Conservation (phyloP, 805 yeast genomes). For the Kuraishia molischiana region DNA sequence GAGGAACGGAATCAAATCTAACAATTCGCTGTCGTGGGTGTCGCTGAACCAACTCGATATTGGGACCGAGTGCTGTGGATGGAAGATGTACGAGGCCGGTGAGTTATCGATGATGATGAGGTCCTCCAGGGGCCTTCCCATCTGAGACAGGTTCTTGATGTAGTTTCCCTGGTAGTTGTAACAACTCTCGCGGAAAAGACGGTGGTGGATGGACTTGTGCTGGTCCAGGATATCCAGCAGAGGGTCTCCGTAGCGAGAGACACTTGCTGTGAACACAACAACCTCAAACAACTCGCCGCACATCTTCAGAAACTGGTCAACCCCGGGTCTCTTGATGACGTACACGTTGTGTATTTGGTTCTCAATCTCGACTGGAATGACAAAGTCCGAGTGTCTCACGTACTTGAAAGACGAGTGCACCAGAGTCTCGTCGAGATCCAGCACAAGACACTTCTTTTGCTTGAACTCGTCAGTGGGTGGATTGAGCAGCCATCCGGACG, state of each 20-base stretch:
- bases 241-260: conserved; percentile 93
- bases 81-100: conserved; percentile 96
- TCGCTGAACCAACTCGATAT: conserved; percentile 98
- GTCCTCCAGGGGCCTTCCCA: conserved; percentile 85
- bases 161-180: conserved; percentile 90
- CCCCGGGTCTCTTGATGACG: conserved; percentile 96
- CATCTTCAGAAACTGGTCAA: conserved; percentile 77
- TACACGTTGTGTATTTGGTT: conserved; percentile 88
- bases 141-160: conserved; percentile 85
- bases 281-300: conserved; percentile 89
- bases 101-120: conserved; percentile 91
- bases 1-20: conserved; percentile 84
- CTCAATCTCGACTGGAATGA: conserved; percentile 95
- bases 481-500: conserved; percentile 58
- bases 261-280: conserved; percentile 95
- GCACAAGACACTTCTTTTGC: conserved; percentile 74
- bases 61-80: conserved; percentile 96
- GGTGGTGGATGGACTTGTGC: conserved; percentile 71
- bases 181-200: conserved; percentile 92
- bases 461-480: conserved; percentile 37
- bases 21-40: conserved; percentile 89
- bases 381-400: conserved; percentile 88
- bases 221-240: conserved; percentile 79
- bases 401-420: conserved; percentile 94
- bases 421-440: conserved; percentile 92